Percentiles rank a stretch among this genome's conserved stretches.
phyloP scores from a whole-genome alignment of 768 basidiomycete genomes.

The Lactarius quietus region DNA sequence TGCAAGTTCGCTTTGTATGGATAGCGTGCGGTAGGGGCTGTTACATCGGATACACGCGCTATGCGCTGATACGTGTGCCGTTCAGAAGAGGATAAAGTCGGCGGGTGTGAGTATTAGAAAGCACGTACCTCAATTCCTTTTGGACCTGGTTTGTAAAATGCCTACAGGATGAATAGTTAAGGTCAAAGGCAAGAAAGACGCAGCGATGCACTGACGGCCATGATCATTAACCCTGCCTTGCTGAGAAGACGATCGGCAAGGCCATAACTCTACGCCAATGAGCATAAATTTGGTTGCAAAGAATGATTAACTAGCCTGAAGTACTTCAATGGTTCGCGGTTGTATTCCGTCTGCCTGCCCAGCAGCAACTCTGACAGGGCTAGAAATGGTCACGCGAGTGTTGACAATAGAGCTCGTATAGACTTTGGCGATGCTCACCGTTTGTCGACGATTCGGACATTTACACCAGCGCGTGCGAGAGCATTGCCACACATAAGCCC shows the following conservation, averaged over 20 bases:
- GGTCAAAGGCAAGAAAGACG: neutral
- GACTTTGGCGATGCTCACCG: slow-evolving; percentile 33
- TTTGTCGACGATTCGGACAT: slow-evolving; percentile 58
- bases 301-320: slow-evolving; percentile 36
- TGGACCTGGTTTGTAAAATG: slow-evolving; percentile 67
- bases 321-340: slow-evolving; percentile 50
- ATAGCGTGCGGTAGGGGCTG: slow-evolving; percentile 61
- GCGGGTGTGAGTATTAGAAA: neutral
- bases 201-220: slow-evolving; percentile 47
- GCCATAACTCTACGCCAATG: slow-evolving; percentile 61
- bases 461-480: slow-evolving; percentile 52
- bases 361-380: slow-evolving; percentile 38
- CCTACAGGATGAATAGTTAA: slow-evolving; percentile 38
- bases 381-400: slow-evolving; percentile 21
- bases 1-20: slow-evolving; percentile 70
- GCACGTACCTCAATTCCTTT: slow-evolving; percentile 54
- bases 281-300: neutral
- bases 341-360: slow-evolving; percentile 58
- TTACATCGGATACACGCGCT: slow-evolving; percentile 59
- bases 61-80: slow-evolving; percentile 44
- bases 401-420: too few species aligned
- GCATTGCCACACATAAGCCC: slow-evolving; percentile 71
- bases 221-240: slow-evolving; percentile 67
- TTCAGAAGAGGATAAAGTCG: neutral
- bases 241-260: slow-evolving; percentile 59